phyloP scores from a whole-genome alignment of 106 monocot species.

The Alisma plantagoaquatica region DNA sequence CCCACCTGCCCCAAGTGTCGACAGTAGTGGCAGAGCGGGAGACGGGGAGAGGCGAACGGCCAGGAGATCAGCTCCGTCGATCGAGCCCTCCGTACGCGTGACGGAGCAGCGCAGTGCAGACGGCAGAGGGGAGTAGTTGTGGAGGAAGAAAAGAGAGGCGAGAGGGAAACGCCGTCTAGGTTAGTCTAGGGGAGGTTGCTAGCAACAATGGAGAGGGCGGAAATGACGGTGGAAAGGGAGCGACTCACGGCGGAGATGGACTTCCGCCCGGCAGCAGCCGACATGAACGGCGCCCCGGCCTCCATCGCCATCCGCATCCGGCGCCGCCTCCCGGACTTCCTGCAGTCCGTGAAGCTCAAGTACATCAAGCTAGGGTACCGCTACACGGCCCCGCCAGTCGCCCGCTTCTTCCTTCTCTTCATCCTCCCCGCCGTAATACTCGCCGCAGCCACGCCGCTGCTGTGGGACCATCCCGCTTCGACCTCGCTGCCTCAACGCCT shows the following conservation, averaged over 20 bases:
- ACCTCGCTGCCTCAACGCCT: background rate
- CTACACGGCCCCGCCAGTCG: slow-evolving; percentile 18
- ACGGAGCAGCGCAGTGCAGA: no score
- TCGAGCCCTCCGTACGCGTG: no score
- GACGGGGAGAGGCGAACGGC: no score
- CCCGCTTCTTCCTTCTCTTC: background rate
- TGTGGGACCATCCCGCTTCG: background rate
- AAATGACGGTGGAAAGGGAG: slow-evolving; percentile 44
- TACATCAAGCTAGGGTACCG: slow-evolving; percentile 51
- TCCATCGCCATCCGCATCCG: slow-evolving; percentile 55
- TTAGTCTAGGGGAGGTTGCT: no score
- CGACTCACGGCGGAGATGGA: slow-evolving; percentile 68
- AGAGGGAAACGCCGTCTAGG: background rate
- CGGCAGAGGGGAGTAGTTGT: background rate
- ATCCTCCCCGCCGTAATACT: slow-evolving; percentile 1
- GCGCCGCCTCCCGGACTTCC: slow-evolving; percentile 53
- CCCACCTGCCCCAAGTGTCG: no score
- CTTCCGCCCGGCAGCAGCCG: slow-evolving; percentile 39
- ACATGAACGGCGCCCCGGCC: slow-evolving; percentile 41
- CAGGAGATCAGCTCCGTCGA: no score
- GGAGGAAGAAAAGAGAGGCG: background rate
- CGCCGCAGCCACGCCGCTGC: background rate
- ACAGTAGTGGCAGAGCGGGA: no score
- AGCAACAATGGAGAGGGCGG: slow-evolving; percentile 14
- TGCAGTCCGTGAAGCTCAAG: slow-evolving; percentile 60